A percentile compares a stretch with the other conserved stretches of the same genome.
Conservation (phyloP, 164 flowering plant genomes). For the Hamamelis virginiana region DNA sequence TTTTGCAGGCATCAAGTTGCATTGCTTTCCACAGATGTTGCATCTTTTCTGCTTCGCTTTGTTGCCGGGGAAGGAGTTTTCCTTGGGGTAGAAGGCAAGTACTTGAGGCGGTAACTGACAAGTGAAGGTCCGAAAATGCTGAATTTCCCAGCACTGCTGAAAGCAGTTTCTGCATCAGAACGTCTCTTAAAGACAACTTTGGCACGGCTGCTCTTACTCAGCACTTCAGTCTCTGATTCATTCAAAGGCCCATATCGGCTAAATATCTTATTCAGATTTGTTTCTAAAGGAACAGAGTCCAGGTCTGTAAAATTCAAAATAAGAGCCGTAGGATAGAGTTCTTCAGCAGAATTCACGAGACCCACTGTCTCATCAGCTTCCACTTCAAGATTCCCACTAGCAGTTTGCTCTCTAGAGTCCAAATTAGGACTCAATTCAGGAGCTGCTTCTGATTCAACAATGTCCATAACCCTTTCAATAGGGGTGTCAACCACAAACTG, state of each 20-base stretch:
- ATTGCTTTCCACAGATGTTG: conserved; percentile 13
- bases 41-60: conserved; percentile 27
- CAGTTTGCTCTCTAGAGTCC: conserved; percentile 22
- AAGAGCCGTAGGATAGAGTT: conserved; percentile 51
- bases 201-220: conserved; percentile 58
- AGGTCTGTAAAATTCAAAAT: conserved; percentile 57
- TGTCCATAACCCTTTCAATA: conserved; percentile 5
- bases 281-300: conserved; percentile 63
- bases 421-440: conserved; percentile 8
- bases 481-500: conserved; percentile 15
- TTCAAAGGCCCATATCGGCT: conserved; percentile 58
- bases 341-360: conserved; percentile 21
- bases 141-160: conserved; percentile 83
- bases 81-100: conserved; percentile 27
- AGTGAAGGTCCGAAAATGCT: conserved; percentile 84
- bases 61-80: conserved; percentile 28
- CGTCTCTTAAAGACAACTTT: conserved; percentile 67
- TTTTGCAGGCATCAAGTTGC: conserved; percentile 13
- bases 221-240: conserved; percentile 64
- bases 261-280: conserved; percentile 60
- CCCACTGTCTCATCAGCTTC: conserved; percentile 22
- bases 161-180: conserved; percentile 81
- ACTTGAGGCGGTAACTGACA: conserved; percentile 65
- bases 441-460: conserved; percentile 17
- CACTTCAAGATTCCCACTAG: conserved; percentile 24